phyloP scores from a whole-genome alignment of 208 protist genomes.

The Trypanosoma theileri region DNA sequence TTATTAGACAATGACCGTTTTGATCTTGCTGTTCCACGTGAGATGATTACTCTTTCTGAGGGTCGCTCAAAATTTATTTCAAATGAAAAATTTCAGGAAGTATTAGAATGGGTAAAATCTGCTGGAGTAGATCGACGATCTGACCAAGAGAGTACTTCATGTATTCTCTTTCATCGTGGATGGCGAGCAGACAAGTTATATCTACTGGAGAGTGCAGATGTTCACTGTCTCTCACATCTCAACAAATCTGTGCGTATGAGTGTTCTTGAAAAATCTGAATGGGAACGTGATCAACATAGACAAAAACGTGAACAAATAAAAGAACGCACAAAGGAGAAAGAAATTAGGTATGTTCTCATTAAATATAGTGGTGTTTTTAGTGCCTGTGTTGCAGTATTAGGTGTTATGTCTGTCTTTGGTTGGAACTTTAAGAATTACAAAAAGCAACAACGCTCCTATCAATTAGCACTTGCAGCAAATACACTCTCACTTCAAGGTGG shows the following conservation, averaged over 20 bases:
- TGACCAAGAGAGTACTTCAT: slow-evolving; percentile 77
- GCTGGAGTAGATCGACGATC: slow-evolving; percentile 57
- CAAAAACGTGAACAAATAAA: slow-evolving; percentile 82
- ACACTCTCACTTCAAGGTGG: slow-evolving; percentile 44
- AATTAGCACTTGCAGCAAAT: slow-evolving; percentile 63
- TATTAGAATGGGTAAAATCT: slow-evolving; percentile 77
- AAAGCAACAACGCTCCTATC: slow-evolving; percentile 79
- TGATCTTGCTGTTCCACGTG: slow-evolving; percentile 69
- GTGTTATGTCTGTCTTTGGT: slow-evolving; percentile 83
- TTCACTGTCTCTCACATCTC: slow-evolving; percentile 67
- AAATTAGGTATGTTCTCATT: slow-evolving; percentile 74
- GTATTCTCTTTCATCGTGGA: slow-evolving; percentile 76
- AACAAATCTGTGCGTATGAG: slow-evolving; percentile 76
- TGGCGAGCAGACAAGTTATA: slow-evolving; percentile 85
- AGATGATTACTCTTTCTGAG: slow-evolving; percentile 61
- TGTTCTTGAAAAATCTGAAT: slow-evolving; percentile 88
- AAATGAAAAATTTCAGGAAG: slow-evolving; percentile 51
- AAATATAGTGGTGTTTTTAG: slow-evolving; percentile 89
- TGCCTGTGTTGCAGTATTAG: slow-evolving; percentile 77
- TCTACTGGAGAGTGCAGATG: slow-evolving; percentile 72
- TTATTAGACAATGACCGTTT: slow-evolving; percentile 86
- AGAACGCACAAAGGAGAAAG: slow-evolving; percentile 85
- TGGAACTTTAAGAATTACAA: slow-evolving; percentile 91
- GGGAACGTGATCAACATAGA: slow-evolving; percentile 85
- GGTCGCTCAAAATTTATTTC: slow-evolving; percentile 54